phyloP scores from a whole-genome alignment of 1,284 basidiomycete species.

The Cystobasidium slooffiae region DNA sequence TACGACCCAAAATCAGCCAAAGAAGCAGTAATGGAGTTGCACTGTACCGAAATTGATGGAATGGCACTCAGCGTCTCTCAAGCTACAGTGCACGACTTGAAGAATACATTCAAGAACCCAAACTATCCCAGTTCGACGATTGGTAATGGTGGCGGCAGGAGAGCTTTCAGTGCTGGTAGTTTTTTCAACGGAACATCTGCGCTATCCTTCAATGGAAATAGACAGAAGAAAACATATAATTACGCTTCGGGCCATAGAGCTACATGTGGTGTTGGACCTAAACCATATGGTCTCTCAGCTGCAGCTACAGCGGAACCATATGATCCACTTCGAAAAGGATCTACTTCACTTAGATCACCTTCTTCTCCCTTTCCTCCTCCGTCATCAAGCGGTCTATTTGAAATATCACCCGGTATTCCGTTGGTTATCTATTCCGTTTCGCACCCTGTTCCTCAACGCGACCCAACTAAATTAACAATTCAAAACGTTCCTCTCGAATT shows the following conservation, averaged over 20 bases:
- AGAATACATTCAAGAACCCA: constrained; percentile 32
- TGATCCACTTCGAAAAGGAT: neutral
- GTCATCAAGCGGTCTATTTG: neutral
- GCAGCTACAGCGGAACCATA: neutral
- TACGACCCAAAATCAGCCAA: constrained; percentile 7
- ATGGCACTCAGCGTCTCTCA: constrained; percentile 25
- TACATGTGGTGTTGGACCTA: neutral
- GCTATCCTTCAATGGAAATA: neutral
- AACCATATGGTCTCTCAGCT: constrained; percentile 9
- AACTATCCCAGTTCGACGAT: neutral
- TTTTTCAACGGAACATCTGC: neutral
- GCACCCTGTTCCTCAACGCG: constrained; percentile 4
- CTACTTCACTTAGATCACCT: neutral
- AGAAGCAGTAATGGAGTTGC: constrained; percentile 9
- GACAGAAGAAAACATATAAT: neutral
- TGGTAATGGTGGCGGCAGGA: neutral
- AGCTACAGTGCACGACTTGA: constrained; percentile 26
- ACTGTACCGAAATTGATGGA: constrained; percentile 14
- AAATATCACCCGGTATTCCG: neutral
- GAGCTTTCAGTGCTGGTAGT: constrained; percentile 5
- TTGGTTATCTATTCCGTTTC: constrained; percentile 1
- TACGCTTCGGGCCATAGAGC: constrained; percentile 7
- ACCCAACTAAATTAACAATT: constrained; percentile 20
- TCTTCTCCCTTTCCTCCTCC: neutral
- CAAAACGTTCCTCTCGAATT: constrained; percentile 16